Base-by-base conservation (phyloP, 495 filamentous ascomycete species). In the Aspergillus sclerotiicarbonarius region DNA sequence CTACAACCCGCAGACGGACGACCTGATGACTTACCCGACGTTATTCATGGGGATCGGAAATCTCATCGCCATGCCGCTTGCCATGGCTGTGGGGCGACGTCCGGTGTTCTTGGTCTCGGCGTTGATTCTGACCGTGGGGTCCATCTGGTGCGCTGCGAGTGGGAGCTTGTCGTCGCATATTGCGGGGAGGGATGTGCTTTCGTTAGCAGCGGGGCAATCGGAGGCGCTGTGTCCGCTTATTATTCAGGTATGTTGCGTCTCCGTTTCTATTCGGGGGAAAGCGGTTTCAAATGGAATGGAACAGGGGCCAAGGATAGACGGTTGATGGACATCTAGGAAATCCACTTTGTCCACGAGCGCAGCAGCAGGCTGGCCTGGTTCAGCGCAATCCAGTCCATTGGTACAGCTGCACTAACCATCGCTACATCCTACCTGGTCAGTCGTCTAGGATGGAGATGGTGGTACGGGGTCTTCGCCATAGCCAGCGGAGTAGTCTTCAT, bases 41-140 rank as follows among this genome's bases (percentile, higher is more conserved):
- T 44, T 69, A 21, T 69, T 69, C 60, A 69, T 69, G 67, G 67
- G 67, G 5, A 39, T 69, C 15, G 67, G 64, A 2, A 69, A 69
- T 45, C 32, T 69, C 0, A 63, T 69, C n/a, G 21, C 62, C 18
- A 67, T 69, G 60, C 67, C 67, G 3, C 59, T 56, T 47, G 67
- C 67, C 0, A 56, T 58, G 43, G 59, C 62, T 7, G 43, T 56
- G 7, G 67, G 67, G 12, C 62, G 67, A 2, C 52, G 67, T 13
- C 67, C 67, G 25, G 56, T 69, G 1, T 69, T 69, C 33, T 60
- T 69, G 13, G 57, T 53, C 2, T 69, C 67, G 8, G 62, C 60
- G 29, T 15, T 67, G 15, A 35, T 69, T 15, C 58, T 69, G 3
- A 56, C 64, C 6, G 64, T 21, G 7, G 56, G 59, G 15, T 55